phyloP scores from a whole-genome alignment of 768 basidiomycete genomes.

The Clathrus columnatus region DNA sequence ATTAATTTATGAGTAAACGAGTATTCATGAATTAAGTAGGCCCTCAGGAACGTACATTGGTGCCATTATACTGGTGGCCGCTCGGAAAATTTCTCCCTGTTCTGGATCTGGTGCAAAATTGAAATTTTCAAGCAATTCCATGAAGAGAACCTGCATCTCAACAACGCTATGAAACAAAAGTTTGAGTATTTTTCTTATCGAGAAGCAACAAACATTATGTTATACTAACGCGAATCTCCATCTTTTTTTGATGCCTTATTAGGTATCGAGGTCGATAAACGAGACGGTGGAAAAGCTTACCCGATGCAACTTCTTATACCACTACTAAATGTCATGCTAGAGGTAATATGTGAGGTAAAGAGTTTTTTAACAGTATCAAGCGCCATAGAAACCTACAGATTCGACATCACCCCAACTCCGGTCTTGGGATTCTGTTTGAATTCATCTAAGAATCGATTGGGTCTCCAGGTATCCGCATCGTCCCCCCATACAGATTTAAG shows the following conservation, averaged over 20 bases:
- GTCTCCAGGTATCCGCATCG: slow-evolving; percentile 24
- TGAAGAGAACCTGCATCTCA: neutral
- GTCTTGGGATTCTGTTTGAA: neutral
- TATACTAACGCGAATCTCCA: neutral
- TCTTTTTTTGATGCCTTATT: neutral
- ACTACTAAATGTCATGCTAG: neutral
- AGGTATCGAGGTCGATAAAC: neutral
- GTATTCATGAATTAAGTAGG: neutral
- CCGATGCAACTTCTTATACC: neutral
- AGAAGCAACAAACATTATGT: neutral
- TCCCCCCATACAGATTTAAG: slow-evolving; percentile 23
- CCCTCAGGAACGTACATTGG: neutral
- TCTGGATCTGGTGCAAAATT: neutral
- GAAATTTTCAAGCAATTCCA: neutral
- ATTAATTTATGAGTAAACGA: neutral
- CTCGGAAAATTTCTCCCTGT: neutral
- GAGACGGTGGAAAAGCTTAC: neutral
- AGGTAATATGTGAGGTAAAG: neutral
- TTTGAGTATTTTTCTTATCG: neutral
- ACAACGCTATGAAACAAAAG: neutral
- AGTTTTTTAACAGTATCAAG: neutral
- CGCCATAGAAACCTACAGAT: neutral
- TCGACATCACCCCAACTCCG: neutral
- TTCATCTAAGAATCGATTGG: slow-evolving; percentile 16
- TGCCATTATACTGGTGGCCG: neutral